phyloP scores from a whole-genome alignment of 2,329 filamentous ascomycete species.

The Scedosporium aurantiacum region DNA sequence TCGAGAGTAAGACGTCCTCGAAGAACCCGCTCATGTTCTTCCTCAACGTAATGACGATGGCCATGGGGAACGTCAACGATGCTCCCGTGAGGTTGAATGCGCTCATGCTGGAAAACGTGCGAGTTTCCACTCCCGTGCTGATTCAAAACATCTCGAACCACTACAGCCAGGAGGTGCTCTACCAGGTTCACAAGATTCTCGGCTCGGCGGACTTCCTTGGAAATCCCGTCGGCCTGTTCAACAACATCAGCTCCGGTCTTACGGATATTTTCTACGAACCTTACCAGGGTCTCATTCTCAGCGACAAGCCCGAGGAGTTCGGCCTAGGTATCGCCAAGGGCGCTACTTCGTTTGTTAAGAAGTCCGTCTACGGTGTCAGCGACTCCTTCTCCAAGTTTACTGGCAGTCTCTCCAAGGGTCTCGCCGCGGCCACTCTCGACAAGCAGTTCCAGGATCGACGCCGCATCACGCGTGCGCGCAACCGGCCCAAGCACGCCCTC shows the following conservation, averaged over 20 bases:
- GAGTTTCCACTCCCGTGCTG: constrained; percentile 75
- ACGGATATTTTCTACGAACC: constrained; percentile 99
- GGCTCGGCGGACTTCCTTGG: constrained; percentile 96
- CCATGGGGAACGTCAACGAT: constrained; percentile 97
- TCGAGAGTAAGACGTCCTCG: constrained; percentile 83
- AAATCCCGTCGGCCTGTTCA: constrained; percentile 95
- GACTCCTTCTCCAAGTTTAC: constrained; percentile 98
- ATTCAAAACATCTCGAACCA: constrained; percentile 82
- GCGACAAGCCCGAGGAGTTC: constrained; percentile 88
- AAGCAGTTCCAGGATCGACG: constrained; percentile 97
- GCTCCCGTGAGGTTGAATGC: constrained; percentile 90
- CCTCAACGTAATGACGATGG: constrained; percentile 97
- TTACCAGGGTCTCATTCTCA: constrained; percentile 94
- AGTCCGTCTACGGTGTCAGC: constrained; percentile 92
- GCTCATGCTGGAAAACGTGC: constrained; percentile 86
- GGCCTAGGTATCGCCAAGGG: constrained; percentile 93
- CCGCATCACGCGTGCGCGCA: constrained; percentile 84
- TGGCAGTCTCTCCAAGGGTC: constrained; percentile 89
- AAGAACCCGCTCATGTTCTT: constrained; percentile 97
- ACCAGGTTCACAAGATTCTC: constrained; percentile 94
- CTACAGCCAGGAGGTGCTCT: constrained; percentile 91
- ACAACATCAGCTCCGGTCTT: constrained; percentile 93
- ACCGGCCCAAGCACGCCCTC: constrained; percentile 90
- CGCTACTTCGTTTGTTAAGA: constrained; percentile 94
- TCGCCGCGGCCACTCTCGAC: constrained; percentile 89